These are phyloP conservation scores for Trichocomaceae sp. DNA, from an alignment of 2,329 filamentous ascomycete genomes.

Conservation along the genomic window DNA sequence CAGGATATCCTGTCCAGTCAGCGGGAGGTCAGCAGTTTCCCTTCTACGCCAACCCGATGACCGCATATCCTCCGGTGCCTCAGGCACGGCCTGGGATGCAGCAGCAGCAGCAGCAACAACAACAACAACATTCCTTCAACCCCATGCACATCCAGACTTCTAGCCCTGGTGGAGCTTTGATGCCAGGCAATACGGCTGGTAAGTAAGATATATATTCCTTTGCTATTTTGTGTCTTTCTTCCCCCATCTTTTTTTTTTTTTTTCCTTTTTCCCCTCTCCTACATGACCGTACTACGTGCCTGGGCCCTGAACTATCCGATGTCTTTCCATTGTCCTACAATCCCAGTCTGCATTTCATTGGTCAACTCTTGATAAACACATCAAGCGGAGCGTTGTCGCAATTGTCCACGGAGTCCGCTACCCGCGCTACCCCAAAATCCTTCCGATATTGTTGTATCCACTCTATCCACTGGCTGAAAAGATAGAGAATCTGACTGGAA, in stretches of 20 bases:
- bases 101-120: constrained; percentile 11
- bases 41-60: constrained; percentile 27
- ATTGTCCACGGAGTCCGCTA: background rate
- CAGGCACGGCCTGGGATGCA: constrained; percentile 15
- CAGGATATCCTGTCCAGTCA: constrained; percentile 32
- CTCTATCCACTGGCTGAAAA: constrained; percentile 5
- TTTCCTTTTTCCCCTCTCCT: background rate
- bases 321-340: background rate
- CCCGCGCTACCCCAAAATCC: background rate
- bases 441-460: constrained; percentile 10
- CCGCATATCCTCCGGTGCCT: constrained; percentile 16
- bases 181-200: constrained; percentile 29
- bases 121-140: constrained; percentile 26
- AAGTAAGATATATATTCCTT: background rate
- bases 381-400: constrained; percentile 12
- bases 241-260: too few species aligned
- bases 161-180: constrained; percentile 33
- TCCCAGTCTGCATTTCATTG: background rate
- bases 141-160: constrained; percentile 28
- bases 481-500: constrained; percentile 13
- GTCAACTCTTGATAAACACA: background rate
- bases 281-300: too few species aligned
- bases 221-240: too few species aligned
- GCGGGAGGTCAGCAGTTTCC: constrained; percentile 24
- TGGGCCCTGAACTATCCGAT: too few species aligned